Base-by-base conservation (phyloP, 495 filamentous ascomycete genomes). In the Tuber indicum region DNA sequence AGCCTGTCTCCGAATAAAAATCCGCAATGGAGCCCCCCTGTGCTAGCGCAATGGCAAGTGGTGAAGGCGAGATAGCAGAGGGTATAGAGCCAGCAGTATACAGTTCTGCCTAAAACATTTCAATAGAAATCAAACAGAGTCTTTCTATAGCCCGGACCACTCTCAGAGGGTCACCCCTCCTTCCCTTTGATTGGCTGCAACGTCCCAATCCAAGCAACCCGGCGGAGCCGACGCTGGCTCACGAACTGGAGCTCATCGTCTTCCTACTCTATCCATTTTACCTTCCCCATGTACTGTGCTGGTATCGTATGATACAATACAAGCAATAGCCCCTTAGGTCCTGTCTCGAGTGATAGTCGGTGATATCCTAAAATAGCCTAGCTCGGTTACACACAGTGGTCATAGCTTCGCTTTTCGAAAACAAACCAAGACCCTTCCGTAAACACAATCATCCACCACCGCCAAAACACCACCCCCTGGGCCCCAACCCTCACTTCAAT, bases 401-500 rank as follows among this genome's bases (percentile, higher is more conserved):
- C 52, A 16, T 12, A 62, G n/a, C 52, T 16, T 32, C 3, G n/a
- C n/a, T 14, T 62, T 62, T 26, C 52, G 52, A 62, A 62, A 66
- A 66, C 58, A 36, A 66, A 66, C 58, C 26, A 19, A 17, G 52
- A 26, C 26, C 26, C 14, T 36, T 66, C 26, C 6, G 58, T 66
- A 66, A 66, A 66, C 58, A 62, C 49, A 49, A 36, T 66, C 76
- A 17, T 69, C 46, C 44, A 43, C 41, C 58, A 21, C 39, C 47
- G 43, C 14, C 52, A 41, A 58, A 9, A 71, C 72, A 36, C 1
- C 66, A n/a, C 74, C 71, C 44, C 66, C 73, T 47, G 73, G 44
- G 71, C 52, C 49, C 49, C 36, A 36, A 6, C 32, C 75, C 46
- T 26, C 26, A 58, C 26, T 66, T 70, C 74, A 75, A 83, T 83